These are phyloP conservation scores for Rhizomucor miehei DNA, from an alignment of 371 early-diverging fungal genomes.

Conservation along the genomic window DNA sequence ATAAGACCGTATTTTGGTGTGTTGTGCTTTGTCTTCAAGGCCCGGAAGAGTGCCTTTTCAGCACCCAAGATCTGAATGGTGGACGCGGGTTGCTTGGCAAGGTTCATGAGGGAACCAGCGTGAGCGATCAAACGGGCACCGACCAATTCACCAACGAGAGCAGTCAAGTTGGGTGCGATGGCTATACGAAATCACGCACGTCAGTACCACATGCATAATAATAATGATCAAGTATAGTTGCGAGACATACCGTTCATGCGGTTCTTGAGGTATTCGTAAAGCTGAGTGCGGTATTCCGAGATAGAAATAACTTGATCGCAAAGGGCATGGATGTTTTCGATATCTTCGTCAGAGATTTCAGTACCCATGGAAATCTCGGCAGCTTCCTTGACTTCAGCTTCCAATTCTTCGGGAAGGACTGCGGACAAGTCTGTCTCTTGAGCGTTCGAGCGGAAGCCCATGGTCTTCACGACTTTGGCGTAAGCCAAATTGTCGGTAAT, in stretches of 20 bases:
- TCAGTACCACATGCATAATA: neutral
- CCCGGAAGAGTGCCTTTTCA: constrained; percentile 97
- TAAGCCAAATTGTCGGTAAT: constrained; percentile 77
- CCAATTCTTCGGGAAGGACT: constrained; percentile 92
- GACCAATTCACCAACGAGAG: constrained; percentile 89
- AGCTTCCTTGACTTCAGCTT: constrained; percentile 75
- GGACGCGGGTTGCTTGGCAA: constrained; percentile 92
- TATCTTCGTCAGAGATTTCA: constrained; percentile 88
- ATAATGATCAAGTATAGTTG: neutral
- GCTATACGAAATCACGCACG: constrained; percentile 25
- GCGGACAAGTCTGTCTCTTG: constrained; percentile 69
- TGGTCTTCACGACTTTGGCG: constrained; percentile 67
- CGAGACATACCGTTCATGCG: constrained; percentile 69
- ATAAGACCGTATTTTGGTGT: constrained; percentile 98
- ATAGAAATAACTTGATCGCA: constrained; percentile 84
- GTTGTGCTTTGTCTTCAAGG: constrained; percentile 91
- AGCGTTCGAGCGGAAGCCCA: constrained; percentile 81
- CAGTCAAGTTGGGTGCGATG: constrained; percentile 92
- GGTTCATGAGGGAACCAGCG: constrained; percentile 88
- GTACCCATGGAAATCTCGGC: constrained; percentile 95
- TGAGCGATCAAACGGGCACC: constrained; percentile 92
- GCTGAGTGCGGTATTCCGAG: constrained; percentile 83
- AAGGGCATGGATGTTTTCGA: constrained; percentile 79
- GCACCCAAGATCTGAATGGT: constrained; percentile 98
- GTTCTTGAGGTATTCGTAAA: constrained; percentile 87